phyloP scores from a whole-genome alignment of 352 stramenopile species.

The Achlya hypogyna region DNA sequence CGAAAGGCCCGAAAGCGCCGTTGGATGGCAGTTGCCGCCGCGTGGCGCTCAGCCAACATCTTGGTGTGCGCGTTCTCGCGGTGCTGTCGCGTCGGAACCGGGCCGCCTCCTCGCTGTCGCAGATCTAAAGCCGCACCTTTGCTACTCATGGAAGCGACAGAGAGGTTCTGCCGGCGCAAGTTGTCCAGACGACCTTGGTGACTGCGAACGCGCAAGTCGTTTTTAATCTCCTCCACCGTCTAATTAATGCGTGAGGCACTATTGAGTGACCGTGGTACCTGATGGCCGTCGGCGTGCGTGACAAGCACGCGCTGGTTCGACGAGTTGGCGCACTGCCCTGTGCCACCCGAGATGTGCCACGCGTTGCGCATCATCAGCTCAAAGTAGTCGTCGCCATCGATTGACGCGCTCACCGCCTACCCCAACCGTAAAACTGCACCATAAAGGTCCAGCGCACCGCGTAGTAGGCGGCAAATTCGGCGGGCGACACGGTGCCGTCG shows the following conservation, averaged over 20 bases:
- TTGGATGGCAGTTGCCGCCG: conserved; percentile 37
- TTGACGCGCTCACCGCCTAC: conserved; percentile 28
- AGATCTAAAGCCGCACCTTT: not conserved
- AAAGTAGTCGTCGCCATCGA: conserved; percentile 42
- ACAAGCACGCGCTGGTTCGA: conserved; percentile 53
- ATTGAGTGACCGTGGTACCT: conserved; percentile 21
- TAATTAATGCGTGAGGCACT: not conserved
- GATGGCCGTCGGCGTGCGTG: conserved; percentile 36
- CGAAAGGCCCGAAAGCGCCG: conserved; percentile 34
- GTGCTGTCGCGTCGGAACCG: not conserved
- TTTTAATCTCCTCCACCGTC: conserved; percentile 34
- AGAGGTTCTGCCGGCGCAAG: not conserved
- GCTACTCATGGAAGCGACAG: not conserved
- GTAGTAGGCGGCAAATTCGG: conserved; percentile 44
- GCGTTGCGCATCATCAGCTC: conserved; percentile 3
- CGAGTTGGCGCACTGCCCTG: conserved; percentile 44
- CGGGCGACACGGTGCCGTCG: conserved; percentile 17
- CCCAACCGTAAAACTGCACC: not conserved
- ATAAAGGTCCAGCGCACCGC: conserved; percentile 18
- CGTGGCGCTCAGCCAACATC: conserved; percentile 21
- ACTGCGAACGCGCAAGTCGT: conserved; percentile 32
- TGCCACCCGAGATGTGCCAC: conserved; percentile 44
- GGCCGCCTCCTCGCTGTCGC: not conserved
- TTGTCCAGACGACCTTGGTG: conserved; percentile 9
- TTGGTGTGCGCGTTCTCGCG: not conserved